These are phyloP conservation scores for Diaporthe nobilis DNA, from an alignment of 2,329 filamentous ascomycete genomes.

Conservation along the genomic window DNA sequence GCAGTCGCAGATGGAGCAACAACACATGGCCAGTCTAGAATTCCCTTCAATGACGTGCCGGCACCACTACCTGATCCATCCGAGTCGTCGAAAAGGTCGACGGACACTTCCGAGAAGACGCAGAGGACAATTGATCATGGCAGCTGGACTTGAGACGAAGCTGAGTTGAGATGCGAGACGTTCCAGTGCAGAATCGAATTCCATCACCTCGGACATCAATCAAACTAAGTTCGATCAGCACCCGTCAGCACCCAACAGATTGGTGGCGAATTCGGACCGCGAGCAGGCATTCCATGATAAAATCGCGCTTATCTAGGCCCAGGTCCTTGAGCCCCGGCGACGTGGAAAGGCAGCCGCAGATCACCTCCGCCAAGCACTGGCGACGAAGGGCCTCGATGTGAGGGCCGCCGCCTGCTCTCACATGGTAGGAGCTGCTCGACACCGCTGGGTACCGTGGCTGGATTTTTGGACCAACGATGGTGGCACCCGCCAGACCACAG, in stretches of 20 bases:
- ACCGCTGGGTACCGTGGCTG: conserved; percentile 13
- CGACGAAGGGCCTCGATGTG: conserved; percentile 4
- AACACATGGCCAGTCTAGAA: conserved; percentile 22
- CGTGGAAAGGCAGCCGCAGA: conserved; percentile 21
- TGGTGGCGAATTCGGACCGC: conserved; percentile 37
- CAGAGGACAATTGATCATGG: not conserved
- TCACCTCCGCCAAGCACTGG: conserved; percentile 27
- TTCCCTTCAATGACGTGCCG: conserved; percentile 6
- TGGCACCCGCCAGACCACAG: conserved; percentile 29
- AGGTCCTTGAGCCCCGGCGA: conserved; percentile 17
- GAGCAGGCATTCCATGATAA: conserved; percentile 37
- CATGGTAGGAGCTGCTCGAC: conserved; percentile 1
- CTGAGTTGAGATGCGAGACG: conserved; percentile 15
- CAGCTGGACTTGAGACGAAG: not conserved
- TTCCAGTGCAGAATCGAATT: not conserved
- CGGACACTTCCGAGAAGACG: conserved; percentile 6
- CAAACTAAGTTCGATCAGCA: conserved; percentile 21
- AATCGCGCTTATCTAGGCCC: conserved; percentile 38
- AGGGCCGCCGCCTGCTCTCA: not conserved
- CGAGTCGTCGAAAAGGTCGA: not conserved
- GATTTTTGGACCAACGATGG: conserved; percentile 3
- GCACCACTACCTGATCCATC: not conserved
- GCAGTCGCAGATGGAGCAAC: conserved; percentile 31
- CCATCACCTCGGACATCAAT: conserved; percentile 11
- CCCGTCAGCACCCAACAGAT: conserved; percentile 21